Percentiles rank a stretch among this genome's conserved stretches.
phyloP scores from a whole-genome alignment of 495 filamentous ascomycete genomes.

The Neurospora sp. region DNA sequence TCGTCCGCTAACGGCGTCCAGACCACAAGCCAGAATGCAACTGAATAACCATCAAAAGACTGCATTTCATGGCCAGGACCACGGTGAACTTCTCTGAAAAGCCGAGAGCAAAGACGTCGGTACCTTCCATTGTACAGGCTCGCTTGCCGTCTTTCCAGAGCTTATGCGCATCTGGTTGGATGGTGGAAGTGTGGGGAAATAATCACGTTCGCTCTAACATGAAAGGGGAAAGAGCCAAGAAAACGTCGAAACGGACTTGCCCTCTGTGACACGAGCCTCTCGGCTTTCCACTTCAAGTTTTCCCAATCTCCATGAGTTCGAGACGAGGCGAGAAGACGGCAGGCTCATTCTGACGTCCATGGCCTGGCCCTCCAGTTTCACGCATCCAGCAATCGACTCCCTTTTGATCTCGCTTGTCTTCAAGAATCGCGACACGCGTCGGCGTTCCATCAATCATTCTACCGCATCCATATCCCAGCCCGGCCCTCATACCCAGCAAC shows the following conservation, averaged over 20 bases:
- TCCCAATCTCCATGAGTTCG: not conserved
- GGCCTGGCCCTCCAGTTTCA: not conserved
- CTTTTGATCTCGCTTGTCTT: not conserved
- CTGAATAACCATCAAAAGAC: not conserved
- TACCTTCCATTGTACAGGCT: constrained; percentile 11
- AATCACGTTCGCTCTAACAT: not conserved
- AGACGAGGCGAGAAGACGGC: not conserved
- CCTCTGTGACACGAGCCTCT: not conserved
- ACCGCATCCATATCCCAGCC: not conserved
- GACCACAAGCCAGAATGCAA: not conserved
- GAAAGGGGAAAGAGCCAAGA: not conserved
- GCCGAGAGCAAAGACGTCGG: constrained; percentile 3
- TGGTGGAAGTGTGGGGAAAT: constrained; percentile 15
- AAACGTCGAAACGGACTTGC: constrained; percentile 1
- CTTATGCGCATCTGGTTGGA: constrained; percentile 16
- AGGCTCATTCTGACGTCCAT: not conserved
- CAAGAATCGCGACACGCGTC: not conserved
- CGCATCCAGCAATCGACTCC: not conserved
- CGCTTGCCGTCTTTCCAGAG: constrained; percentile 22
- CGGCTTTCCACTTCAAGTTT: not conserved
- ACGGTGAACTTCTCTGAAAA: not conserved
- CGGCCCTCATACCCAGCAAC: not conserved
- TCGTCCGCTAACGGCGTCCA: not conserved
- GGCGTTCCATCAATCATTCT: not conserved
- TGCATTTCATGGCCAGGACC: not conserved